Evolutionary conservation across 345 rosid species (phyloP).

Genomic region (Odontarrhena argentea): DNA sequence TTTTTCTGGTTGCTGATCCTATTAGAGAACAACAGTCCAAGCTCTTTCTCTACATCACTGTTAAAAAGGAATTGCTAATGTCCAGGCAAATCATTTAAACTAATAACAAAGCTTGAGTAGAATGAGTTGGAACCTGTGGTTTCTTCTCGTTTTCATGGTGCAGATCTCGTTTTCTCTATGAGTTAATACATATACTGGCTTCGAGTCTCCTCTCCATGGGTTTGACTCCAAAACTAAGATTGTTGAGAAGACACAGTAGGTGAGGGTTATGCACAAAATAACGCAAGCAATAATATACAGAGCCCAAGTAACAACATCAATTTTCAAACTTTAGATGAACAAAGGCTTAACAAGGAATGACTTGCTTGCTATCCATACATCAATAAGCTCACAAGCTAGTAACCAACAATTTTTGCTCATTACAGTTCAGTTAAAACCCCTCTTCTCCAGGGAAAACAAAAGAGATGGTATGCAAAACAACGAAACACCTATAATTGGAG

Average conservation of each 20-base stretch:
- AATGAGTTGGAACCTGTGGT: constrained; percentile 60
- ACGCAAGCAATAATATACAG: constrained; percentile 10
- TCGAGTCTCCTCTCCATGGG: constrained; percentile 90
- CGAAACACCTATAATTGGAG: background rate
- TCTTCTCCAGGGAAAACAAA: constrained; percentile 1
- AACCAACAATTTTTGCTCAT: constrained; percentile 2
- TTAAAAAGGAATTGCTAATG: background rate
- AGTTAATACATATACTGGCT: constrained; percentile 86
- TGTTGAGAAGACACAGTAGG: constrained; percentile 1
- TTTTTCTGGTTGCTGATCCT: constrained; percentile 55
- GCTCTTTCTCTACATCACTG: constrained; percentile 96
- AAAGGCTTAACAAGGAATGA: background rate
- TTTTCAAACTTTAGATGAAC: background rate
- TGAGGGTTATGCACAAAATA: constrained; percentile 6
- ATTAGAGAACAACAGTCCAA: constrained; percentile 73
- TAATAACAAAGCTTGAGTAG: constrained; percentile 23
- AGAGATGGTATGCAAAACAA: constrained; percentile 7
- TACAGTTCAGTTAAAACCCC: constrained; percentile 14
- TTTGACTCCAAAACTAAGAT: constrained; percentile 82
- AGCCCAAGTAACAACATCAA: background rate
- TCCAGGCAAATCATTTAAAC: constrained; percentile 4
- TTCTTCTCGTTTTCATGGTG: constrained; percentile 93
- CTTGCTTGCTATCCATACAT: constrained; percentile 15
- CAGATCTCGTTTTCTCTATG: constrained; percentile 79
- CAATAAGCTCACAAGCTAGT: background rate